Evolutionary conservation across 2,329 filamentous ascomycete genomes (phyloP).

Genomic region (Fusarium redolens): DNA sequence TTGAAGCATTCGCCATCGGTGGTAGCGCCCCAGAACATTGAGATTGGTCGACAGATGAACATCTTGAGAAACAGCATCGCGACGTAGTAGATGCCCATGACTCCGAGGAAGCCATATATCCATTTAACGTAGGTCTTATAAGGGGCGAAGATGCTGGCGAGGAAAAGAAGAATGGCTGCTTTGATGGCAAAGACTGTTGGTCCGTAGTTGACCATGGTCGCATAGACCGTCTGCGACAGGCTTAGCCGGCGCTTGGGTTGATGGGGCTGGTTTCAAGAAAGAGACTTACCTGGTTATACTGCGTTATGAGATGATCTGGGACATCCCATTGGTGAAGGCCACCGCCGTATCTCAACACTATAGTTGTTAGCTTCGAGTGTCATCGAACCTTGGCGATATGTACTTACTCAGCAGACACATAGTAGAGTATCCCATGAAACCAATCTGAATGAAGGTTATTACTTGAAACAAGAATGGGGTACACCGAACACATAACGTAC

Average conservation of each 20-base stretch:
- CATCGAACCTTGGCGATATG: fast-evolving
- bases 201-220: conserved; percentile 31
- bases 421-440: conserved; percentile 26
- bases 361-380: fast-evolving
- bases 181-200: conserved; percentile 33
- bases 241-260: fast-evolving
- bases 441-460: not conserved
- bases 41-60: conserved; percentile 25
- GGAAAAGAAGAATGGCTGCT: conserved; percentile 24
- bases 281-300: conserved; percentile 13
- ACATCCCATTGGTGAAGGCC: conserved; percentile 32
- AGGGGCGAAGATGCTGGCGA: conserved; percentile 13
- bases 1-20: conserved; percentile 26
- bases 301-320: conserved; percentile 8
- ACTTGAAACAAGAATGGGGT: fast-evolving
- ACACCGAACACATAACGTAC: not conserved
- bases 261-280: too few species aligned
- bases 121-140: conserved; percentile 33
- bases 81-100: conserved; percentile 22
- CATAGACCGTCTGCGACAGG: conserved; percentile 7
- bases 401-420: conserved; percentile 25
- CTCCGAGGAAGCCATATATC: conserved; percentile 17
- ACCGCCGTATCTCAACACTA: conserved; percentile 24
- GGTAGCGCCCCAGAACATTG: conserved; percentile 23
- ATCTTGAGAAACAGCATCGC: conserved; percentile 26